Conservation (phyloP, 352 stramenopile species). For the Globisporangium apiculatum region DNA sequence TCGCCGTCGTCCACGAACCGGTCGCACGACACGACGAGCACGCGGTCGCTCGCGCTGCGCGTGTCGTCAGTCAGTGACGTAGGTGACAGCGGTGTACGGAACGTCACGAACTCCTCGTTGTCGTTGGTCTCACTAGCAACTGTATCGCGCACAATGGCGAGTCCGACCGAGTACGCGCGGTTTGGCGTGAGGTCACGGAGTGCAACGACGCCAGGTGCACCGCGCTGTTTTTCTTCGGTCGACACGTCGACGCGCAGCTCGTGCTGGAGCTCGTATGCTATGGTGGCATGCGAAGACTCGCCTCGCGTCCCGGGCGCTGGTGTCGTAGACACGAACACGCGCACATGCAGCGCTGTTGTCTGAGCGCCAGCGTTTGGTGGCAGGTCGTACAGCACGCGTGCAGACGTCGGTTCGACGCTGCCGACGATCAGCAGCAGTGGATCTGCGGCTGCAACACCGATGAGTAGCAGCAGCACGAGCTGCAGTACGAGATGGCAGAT, state of each 20-base stretch:
- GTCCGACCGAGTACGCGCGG: constrained; percentile 26
- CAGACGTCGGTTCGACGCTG: constrained; percentile 31
- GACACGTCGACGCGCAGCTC: background rate
- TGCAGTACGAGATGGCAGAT: too few species aligned
- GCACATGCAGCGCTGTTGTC: constrained; percentile 13
- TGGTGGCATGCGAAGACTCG: background rate
- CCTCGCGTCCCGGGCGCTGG: background rate
- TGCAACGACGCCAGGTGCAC: constrained; percentile 20
- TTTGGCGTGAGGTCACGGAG: constrained; percentile 28
- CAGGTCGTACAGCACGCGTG: constrained; percentile 44
- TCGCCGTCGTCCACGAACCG: constrained; percentile 53
- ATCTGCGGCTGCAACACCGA: background rate
- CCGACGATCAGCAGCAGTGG: constrained; percentile 43
- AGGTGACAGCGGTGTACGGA: constrained; percentile 18
- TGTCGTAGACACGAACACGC: constrained; percentile 3
- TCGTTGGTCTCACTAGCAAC: background rate
- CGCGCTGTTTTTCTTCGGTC: background rate
- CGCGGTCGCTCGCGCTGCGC: constrained; percentile 3
- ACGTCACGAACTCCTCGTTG: constrained; percentile 23
- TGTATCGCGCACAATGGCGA: background rate
- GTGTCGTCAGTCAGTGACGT: background rate
- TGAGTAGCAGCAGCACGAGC: too few species aligned
- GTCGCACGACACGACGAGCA: constrained; percentile 52
- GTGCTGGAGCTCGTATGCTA: constrained; percentile 4
- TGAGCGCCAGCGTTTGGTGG: constrained; percentile 3